Evolutionary conservation across 192 early-diverging fungal species (phyloP), one percentile per base, ranked within the genome.

Genomic region (Coemansia umbellata): DNA sequence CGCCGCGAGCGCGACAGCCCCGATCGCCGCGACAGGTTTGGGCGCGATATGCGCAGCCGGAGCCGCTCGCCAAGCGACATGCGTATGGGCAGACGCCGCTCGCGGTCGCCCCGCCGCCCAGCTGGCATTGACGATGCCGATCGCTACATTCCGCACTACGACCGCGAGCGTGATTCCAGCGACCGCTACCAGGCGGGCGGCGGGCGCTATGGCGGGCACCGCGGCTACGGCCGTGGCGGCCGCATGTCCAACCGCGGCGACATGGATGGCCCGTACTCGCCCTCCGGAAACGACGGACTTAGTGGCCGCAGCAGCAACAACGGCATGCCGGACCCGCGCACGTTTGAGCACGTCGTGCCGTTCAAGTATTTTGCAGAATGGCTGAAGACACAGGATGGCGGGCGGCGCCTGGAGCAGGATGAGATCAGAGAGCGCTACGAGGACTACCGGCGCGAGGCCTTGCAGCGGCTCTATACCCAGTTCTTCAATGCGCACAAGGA

Each of bases 101-200:
- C 74, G 52, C 63, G 68, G 15, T 71, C 67, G 55, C 74, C 74
- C 2, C 63, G 78, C 15, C 60, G 69, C 30, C 26, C 49, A 18
- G 31, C 61, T 4, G 70, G 68, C 15, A 26, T 41, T 2, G 81
- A 83, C 15, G 84, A 86, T 1, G 81, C 84, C 22, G 90, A 93
- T 47, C 83, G 80, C 35, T 93, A 92, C 60, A 82, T 90, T 47
- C 90, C 90, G n/a, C 87, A 91, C 44, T 93, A 92, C 54, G 87
- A 87, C 9, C 82, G 89, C 30, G 89, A 93, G 30, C 63, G 61
- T 32, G 69, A 75, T 11, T 1, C 21, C 11, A 53, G 66, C 35
- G 78, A 79, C 43, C 69, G 71, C 32, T 68, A 74, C 22, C 64
- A 69, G 37, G 51, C 35, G 30, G 68, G 79, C 58, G 50, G 60